phyloP scores from a whole-genome alignment of 2,329 filamentous ascomycete genomes.

The Mollisiaceae sp. region DNA sequence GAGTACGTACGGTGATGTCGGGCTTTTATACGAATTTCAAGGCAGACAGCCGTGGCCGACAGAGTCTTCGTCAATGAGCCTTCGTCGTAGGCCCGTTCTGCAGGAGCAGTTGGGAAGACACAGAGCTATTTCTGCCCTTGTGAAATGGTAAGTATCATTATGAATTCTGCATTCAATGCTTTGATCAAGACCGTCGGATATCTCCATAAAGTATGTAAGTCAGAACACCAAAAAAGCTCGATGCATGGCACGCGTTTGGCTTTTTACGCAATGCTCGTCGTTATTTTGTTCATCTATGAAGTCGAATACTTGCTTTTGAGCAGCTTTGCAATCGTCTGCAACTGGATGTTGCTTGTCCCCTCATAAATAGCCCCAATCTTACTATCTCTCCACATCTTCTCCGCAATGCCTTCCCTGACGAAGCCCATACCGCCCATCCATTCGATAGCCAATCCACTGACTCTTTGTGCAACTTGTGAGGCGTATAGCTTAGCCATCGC shows the following conservation, averaged over 20 bases:
- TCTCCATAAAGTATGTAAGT: not conserved
- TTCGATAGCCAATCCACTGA: constrained; percentile 86
- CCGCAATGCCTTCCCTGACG: constrained; percentile 91
- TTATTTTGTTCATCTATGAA: constrained; percentile 9
- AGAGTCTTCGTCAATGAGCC: no score
- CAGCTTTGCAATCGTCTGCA: constrained; percentile 73
- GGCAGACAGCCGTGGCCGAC: no score
- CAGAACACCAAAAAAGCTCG: not conserved
- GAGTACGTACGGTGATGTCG: no score
- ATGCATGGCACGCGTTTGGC: not conserved
- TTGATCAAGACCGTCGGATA: not conserved
- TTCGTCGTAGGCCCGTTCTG: no score
- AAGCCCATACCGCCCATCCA: constrained; percentile 99
- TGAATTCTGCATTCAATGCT: not conserved
- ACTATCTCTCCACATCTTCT: constrained; percentile 97
- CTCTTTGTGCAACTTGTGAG: constrained; percentile 87
- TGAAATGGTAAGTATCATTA: not conserved
- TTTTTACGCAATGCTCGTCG: not conserved
- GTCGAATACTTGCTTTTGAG: constrained; percentile 71
- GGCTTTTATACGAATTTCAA: no score
- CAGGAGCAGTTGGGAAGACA: no score
- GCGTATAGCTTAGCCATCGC: constrained; percentile 98
- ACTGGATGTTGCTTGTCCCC: constrained; percentile 80
- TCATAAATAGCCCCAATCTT: constrained; percentile 99
- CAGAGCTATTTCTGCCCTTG: not conserved